Percentiles rank a stretch among this genome's conserved stretches.
These are phyloP conservation scores for Glebionis coronaria DNA, from an alignment of 129 eudicot species.

Conservation along the genomic window DNA sequence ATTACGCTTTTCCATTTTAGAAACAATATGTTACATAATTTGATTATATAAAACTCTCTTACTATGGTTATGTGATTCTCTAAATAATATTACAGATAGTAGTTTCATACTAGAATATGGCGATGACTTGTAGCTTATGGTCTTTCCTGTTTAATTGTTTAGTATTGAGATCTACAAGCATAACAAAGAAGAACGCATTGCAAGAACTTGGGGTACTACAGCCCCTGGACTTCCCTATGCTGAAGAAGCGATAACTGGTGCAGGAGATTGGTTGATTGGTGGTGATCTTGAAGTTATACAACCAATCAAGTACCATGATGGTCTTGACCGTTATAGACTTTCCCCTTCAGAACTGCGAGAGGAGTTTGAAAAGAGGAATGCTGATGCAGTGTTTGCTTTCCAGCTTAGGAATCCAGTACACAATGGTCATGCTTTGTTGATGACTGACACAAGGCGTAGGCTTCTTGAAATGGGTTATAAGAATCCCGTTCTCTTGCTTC, in stretches of 20 bases:
- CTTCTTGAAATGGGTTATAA: constrained; percentile 98
- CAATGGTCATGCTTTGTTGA: constrained; percentile 89
- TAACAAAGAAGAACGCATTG: constrained; percentile 92
- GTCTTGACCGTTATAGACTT: constrained; percentile 73
- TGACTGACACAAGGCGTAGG: constrained; percentile 92
- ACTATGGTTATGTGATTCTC: neutral
- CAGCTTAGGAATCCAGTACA: constrained; percentile 97
- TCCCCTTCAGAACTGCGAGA: constrained; percentile 87
- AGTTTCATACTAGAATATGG: neutral
- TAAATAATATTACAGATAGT: neutral
- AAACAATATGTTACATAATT: no score
- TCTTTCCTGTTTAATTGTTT: constrained; percentile 16
- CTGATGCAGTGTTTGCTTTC: constrained; percentile 94
- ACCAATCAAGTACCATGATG: constrained; percentile 81
- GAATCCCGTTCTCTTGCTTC: constrained; percentile 87
- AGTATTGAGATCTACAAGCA: constrained; percentile 99
- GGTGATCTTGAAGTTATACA: constrained; percentile 90
- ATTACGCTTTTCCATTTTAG: no score
- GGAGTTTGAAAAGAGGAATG: constrained; percentile 79
- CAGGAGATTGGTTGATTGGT: constrained; percentile 96
- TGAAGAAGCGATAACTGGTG: constrained; percentile 69
- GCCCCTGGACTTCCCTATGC: constrained; percentile 93
- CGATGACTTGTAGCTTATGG: neutral
- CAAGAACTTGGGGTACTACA: constrained; percentile 99
- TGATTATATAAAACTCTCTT: neutral